A percentile compares a stretch with the other conserved stretches of the same genome.
Evolutionary conservation across 2,329 filamentous ascomycete species (phyloP).

Genomic region (Phialophora expanda): DNA sequence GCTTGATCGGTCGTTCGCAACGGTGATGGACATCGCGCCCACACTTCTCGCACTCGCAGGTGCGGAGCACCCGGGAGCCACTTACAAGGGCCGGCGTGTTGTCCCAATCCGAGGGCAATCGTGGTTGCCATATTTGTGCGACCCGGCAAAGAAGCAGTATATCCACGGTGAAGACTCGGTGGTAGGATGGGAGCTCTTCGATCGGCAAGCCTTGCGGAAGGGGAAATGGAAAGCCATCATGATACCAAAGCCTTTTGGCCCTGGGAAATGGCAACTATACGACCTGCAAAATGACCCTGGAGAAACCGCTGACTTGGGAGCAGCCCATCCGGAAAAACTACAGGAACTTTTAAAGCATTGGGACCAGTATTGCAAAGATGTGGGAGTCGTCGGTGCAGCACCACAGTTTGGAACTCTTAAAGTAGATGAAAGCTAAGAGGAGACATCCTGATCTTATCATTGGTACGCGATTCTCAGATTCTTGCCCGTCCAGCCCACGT

Average conservation of each 20-base stretch:
- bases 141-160: constrained; percentile 20
- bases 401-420: constrained; percentile 25
- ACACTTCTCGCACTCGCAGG: constrained; percentile 47
- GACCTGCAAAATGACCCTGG: constrained; percentile 76
- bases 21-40: constrained; percentile 48
- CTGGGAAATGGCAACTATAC: constrained; percentile 68
- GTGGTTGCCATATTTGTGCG: constrained; percentile 44
- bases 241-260: constrained; percentile 69
- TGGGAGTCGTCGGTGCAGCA: constrained; percentile 51
- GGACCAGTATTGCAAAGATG: constrained; percentile 64
- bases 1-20: constrained; percentile 43
- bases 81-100: constrained; percentile 42
- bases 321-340: constrained; percentile 50
- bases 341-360: constrained; percentile 58
- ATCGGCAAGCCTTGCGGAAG: constrained; percentile 67
- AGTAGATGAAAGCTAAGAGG: constrained; percentile 9
- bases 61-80: constrained; percentile 42
- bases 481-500: neutral
- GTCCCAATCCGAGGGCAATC: constrained; percentile 44
- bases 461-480: neutral
- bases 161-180: constrained; percentile 41
- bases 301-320: constrained; percentile 74
- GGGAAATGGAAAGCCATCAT: constrained; percentile 89
- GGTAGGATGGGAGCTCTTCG: constrained; percentile 46
- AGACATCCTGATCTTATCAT: neutral